phyloP scores from a whole-genome alignment of 495 filamentous ascomycete genomes.

The Thozetella sp. region DNA sequence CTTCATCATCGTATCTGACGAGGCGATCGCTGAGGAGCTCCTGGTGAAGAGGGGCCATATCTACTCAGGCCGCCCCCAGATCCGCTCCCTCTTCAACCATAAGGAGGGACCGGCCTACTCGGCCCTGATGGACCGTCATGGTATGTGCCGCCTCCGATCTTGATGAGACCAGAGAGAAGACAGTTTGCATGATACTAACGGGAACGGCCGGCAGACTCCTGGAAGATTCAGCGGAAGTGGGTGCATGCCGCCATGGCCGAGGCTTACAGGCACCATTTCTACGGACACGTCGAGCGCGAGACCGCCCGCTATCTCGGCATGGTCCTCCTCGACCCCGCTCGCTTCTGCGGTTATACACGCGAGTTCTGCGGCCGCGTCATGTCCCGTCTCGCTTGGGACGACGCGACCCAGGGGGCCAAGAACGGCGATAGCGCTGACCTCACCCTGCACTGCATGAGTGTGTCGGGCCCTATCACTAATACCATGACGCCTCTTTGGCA shows the following conservation, averaged over 20 bases:
- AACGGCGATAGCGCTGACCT: constrained; percentile 45
- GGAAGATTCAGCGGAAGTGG: constrained; percentile 50
- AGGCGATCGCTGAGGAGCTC: constrained; percentile 58
- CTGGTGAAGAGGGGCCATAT: constrained; percentile 54
- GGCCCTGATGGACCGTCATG: constrained; percentile 49
- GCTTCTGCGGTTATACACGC: constrained; percentile 43
- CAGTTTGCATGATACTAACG: neutral
- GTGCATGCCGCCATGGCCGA: constrained; percentile 48
- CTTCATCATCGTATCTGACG: constrained; percentile 56
- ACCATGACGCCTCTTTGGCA: constrained; percentile 46
- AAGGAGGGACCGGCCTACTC: constrained; percentile 47
- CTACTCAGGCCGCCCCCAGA: constrained; percentile 53
- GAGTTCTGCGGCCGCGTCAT: constrained; percentile 49
- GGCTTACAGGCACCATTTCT: constrained; percentile 46
- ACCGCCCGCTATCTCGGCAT: constrained; percentile 40
- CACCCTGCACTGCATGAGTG: constrained; percentile 49
- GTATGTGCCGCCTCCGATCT: constrained; percentile 25
- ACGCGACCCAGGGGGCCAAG: constrained; percentile 38
- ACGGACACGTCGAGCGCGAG: constrained; percentile 47
- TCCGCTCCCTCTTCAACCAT: constrained; percentile 45
- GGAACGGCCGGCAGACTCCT: constrained; percentile 28
- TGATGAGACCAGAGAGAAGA: neutral
- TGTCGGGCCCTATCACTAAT: constrained; percentile 48
- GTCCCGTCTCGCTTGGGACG: constrained; percentile 48
- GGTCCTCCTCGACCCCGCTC: constrained; percentile 41